Evolutionary conservation across 352 stramenopile species (phyloP), one percentile per base, ranked within the genome.

Genomic region (Pythium scleroteichum): DNA sequence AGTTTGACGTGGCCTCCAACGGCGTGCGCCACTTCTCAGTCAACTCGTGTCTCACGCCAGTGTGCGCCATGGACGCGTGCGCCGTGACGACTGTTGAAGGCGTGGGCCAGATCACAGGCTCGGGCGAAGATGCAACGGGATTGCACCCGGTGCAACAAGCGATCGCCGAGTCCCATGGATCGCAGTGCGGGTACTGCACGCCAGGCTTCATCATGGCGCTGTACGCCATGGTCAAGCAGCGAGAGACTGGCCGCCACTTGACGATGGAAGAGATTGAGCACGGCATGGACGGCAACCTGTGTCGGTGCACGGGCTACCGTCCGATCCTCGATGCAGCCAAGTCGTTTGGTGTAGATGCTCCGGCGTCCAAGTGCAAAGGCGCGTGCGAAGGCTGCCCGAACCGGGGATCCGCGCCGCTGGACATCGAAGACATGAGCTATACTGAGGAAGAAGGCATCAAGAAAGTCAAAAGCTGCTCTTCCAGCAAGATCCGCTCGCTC

Each of bases 221-320:
- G 20, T 91, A 91, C 39, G 72, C 79, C 19, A 88, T 94, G 73
- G 74, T 93, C 17, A 90, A 91, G 64, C 78, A 92, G 66, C 82
- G 78, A 13, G 81, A 90, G 42, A 79, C 71, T 1, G 77, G 77
- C 13, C 78, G 78, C 4, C 78, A 80, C 52, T 87, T 85, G 63
- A 85, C 75, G 20, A 93, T 88, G 82, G 79, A 85, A n/a, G 78
- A 94, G 53, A 87, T 98, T 47, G 92, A 98, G 59, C 87, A 98
- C 71, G 78, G 91, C 62, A 77, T 99, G 66, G 96, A 99, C 74
- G 95, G 96, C 23, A 98, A 99, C 70, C 68, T 99, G 27, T 99
- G 96, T 68, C 88, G 96, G 6, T 99, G 96, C 68, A 99, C 96
- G 2, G 85, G 85, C 19, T 94, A 94, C 52, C 82, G 85, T 14